Percentiles rank a stretch among this genome's conserved stretches.
Evolutionary conservation across 1,139 yeast species (phyloP).

Genomic region (Blastobotrys serpentis): DNA sequence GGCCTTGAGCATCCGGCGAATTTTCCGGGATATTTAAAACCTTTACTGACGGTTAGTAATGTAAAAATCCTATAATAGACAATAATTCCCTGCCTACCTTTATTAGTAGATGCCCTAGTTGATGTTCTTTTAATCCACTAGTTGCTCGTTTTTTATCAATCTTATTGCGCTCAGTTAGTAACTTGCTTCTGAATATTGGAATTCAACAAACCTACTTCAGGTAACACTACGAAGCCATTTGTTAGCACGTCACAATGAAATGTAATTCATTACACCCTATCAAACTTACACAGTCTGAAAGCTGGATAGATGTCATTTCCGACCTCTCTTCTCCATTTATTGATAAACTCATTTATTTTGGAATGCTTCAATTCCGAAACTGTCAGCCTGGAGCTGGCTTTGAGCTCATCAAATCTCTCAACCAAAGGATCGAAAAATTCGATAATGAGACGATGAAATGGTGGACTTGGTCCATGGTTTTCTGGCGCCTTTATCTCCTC

Average conservation of each 20-base stretch:
- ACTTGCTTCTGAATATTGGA: slow-evolving; percentile 18
- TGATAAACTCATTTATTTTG: slow-evolving; percentile 45
- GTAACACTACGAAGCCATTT: slow-evolving; percentile 48
- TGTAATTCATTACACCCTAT: neutral
- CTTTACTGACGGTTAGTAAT: slow-evolving; percentile 28
- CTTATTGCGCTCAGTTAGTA: slow-evolving; percentile 42
- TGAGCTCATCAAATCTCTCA: slow-evolving; percentile 23
- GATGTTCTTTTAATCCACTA: slow-evolving; percentile 43
- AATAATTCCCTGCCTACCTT: no score
- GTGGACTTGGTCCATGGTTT: slow-evolving; percentile 42
- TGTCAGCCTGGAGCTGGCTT: slow-evolving; percentile 25
- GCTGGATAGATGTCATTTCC: slow-evolving; percentile 74
- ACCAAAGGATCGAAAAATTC: slow-evolving; percentile 31
- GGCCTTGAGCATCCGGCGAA: slow-evolving; percentile 49
- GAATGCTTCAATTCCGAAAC: slow-evolving; percentile 16
- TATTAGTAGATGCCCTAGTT: slow-evolving; percentile 47
- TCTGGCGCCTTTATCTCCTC: slow-evolving; percentile 28
- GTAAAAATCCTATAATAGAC: no score
- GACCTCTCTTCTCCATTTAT: slow-evolving; percentile 60
- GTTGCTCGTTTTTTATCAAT: slow-evolving; percentile 41
- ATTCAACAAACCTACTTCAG: slow-evolving; percentile 52
- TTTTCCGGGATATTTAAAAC: slow-evolving; percentile 50
- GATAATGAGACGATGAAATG: slow-evolving; percentile 42
- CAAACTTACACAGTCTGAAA: slow-evolving; percentile 46
- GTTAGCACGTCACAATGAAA: neutral